Conservation (phyloP, 1,284 basidiomycete species). For the Melanopsichium pennsylvanicum region DNA sequence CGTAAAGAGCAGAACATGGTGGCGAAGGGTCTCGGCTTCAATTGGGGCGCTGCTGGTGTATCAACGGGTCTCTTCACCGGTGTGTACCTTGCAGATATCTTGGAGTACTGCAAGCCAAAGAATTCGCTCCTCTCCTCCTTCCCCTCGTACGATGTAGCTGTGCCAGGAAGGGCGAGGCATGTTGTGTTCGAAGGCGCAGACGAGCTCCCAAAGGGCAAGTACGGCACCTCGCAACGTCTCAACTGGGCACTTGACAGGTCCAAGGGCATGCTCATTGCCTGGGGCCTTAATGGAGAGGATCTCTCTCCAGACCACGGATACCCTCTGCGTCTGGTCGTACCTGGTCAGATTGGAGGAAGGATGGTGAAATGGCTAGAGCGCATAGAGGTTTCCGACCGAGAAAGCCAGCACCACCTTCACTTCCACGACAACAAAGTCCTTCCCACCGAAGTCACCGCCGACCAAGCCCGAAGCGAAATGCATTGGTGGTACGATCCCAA, state of each 20-base stretch:
- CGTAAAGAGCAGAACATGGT: slow-evolving; percentile 77
- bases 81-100: slow-evolving; percentile 73
- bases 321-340: slow-evolving; percentile 73
- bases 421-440: slow-evolving; percentile 74
- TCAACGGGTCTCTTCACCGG: slow-evolving; percentile 76
- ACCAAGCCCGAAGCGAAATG: slow-evolving; percentile 71
- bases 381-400: slow-evolving; percentile 71
- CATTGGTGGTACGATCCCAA: slow-evolving; percentile 75
- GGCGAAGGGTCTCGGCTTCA: slow-evolving; percentile 71
- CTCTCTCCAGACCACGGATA: slow-evolving; percentile 75
- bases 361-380: slow-evolving; percentile 72
- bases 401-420: slow-evolving; percentile 70
- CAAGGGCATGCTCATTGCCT: slow-evolving; percentile 73
- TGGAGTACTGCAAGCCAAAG: slow-evolving; percentile 70
- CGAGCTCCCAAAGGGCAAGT: slow-evolving; percentile 73
- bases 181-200: slow-evolving; percentile 76
- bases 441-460: slow-evolving; percentile 72
- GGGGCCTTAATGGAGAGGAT: slow-evolving; percentile 71
- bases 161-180: slow-evolving; percentile 68
- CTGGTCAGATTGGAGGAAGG: slow-evolving; percentile 74
- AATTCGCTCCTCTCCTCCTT: slow-evolving; percentile 51
- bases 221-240: slow-evolving; percentile 73
- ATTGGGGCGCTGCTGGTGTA: slow-evolving; percentile 70
- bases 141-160: slow-evolving; percentile 54
- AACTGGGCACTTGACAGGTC: slow-evolving; percentile 70